A percentile compares a stretch with the other conserved stretches of the same genome.
Evolutionary conservation across 2,329 filamentous ascomycete species (phyloP).

Genomic region (Penicillium sp.): DNA sequence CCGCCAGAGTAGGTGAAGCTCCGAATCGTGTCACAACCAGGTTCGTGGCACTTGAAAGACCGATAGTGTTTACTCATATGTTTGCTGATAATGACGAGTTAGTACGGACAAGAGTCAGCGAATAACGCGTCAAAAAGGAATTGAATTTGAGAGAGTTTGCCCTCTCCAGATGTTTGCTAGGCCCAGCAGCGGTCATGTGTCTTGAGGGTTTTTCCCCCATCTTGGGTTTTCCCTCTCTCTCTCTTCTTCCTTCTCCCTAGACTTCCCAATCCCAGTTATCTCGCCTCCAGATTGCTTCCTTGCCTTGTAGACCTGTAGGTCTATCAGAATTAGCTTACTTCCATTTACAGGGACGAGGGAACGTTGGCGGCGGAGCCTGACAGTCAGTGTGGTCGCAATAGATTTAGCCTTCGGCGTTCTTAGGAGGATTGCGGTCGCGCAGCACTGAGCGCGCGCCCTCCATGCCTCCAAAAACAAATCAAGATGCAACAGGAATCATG

Average conservation of each 20-base stretch:
- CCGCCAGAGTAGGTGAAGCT: not conserved
- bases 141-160: not conserved
- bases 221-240: no score
- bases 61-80: conserved; percentile 2
- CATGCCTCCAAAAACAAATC: no score
- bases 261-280: no score
- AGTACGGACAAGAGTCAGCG: not conserved
- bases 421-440: not conserved
- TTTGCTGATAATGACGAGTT: not conserved
- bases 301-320: no score
- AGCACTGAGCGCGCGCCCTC: no score
- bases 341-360: not conserved
- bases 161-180: no score
- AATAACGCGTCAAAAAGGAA: not conserved
- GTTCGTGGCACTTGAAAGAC: not conserved
- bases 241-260: no score
- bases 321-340: not conserved
- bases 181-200: no score
- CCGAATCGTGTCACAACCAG: not conserved
- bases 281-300: no score
- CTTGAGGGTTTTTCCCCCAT: no score
- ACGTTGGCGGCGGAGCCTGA: not conserved
- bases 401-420: not conserved
- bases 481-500: no score
- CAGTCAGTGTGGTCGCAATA: not conserved